These are phyloP conservation scores for Capronia epimyces DNA, from an alignment of 2,329 filamentous ascomycete genomes.

Conservation along the genomic window DNA sequence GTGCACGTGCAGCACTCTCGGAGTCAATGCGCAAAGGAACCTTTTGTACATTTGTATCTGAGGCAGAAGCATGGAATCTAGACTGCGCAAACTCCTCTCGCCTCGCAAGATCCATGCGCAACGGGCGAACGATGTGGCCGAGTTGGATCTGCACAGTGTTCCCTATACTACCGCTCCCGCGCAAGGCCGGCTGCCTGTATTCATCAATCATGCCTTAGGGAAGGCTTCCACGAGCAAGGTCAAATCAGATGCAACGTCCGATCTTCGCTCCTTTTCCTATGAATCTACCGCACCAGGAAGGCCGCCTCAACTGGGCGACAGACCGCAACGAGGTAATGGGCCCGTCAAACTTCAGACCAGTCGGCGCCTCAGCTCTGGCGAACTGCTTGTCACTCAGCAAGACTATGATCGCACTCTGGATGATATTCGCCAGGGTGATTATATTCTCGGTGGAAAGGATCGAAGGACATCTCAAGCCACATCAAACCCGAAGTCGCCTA, in stretches of 20 bases:
- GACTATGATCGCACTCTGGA: slow-evolving; percentile 27
- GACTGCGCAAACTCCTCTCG: slow-evolving; percentile 21
- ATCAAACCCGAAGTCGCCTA: slow-evolving; percentile 4
- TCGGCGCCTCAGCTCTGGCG: slow-evolving; percentile 28
- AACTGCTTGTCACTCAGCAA: slow-evolving; percentile 25
- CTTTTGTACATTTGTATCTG: not conserved
- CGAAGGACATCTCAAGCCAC: slow-evolving; percentile 11
- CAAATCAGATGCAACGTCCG: not conserved
- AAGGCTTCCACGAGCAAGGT: slow-evolving; percentile 11
- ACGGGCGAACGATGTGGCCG: slow-evolving; percentile 3
- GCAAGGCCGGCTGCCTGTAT: slow-evolving; percentile 16
- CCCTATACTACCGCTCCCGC: slow-evolving; percentile 18
- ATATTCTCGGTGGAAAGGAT: slow-evolving; percentile 26
- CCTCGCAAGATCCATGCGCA: slow-evolving; percentile 11
- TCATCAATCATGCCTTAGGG: slow-evolving; percentile 18
- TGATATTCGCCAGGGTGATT: slow-evolving; percentile 27
- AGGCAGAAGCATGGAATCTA: slow-evolving; percentile 20
- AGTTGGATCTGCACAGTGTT: slow-evolving; percentile 22
- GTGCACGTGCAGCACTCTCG: slow-evolving; percentile 2
- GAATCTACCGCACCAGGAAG: slow-evolving; percentile 21
- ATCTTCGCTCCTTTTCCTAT: slow-evolving; percentile 24
- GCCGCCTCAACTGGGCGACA: slow-evolving; percentile 22
- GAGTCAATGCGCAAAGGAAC: slow-evolving; percentile 16
- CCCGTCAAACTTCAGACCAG: slow-evolving; percentile 29
- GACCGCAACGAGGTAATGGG: slow-evolving; percentile 28